Evolutionary conservation across 139 green algal genomes (phyloP), one percentile per base, ranked within the genome.

Genomic region (Chlamydomonas sp.): DNA sequence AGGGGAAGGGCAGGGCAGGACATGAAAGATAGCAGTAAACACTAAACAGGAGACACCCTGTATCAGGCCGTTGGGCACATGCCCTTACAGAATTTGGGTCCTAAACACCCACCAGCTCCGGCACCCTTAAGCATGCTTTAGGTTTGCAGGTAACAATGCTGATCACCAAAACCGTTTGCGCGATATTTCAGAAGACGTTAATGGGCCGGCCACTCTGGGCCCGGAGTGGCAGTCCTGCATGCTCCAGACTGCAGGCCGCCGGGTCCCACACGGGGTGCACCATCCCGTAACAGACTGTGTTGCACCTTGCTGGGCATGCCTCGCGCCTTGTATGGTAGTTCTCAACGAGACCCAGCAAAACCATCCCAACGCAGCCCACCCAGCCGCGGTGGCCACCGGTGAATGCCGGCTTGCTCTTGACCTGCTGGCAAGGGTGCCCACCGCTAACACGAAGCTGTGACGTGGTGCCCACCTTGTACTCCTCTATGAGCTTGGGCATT

Each of bases 401-500:
- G 10, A 8, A 15, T 76, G 69, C 16, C 31, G 31, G 31, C 31
- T 49, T 49, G 31, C 31, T 49, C 31, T 49, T 49, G 31, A 49
- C 31, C 31, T 49, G 31, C 31, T 49, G 31, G 31, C 31, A 49
- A 49, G 31, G 31, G 31, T 49, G 31, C 31, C 31, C 31, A 49
- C 31, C 31, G 31, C 31, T 49, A 49, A 49, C 31, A 49, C 31
- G 31, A 49, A 49, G 31, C 31, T 49, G 10, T 57, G 5, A 76
- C 69, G 17, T 15, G 69, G 8, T 18, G 2, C 59, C 61, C 18
- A 82, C 83, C 84, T 63, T 79, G 76, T 88, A 88, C 5, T 83
- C 84, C 4, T 75, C 75, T 15, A 88, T 83, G 17, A 62, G 7
- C 59, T 88, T 77, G 1, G 84, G 75, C 84, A 83, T 83, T 3